Evolutionary conservation across 805 yeast genomes (phyloP).

Genomic region (Wickerhamiella hasegawae): DNA sequence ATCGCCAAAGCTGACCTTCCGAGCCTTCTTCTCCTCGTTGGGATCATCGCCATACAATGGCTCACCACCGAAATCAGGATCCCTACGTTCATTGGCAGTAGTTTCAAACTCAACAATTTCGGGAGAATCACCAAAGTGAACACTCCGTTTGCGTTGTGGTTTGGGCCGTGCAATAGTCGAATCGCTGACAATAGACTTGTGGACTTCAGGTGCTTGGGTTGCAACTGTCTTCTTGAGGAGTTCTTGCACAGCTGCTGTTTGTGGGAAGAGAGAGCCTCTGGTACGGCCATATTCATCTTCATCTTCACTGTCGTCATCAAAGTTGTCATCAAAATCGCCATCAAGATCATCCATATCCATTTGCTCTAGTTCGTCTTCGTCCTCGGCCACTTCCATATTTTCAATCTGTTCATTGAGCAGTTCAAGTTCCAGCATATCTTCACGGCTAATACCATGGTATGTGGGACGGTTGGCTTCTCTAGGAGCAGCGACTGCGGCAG

Average conservation of each 20-base stretch:
- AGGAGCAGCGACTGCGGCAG: too few species aligned
- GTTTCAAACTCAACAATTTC: neutral
- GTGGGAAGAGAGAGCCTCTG: constrained; percentile 23
- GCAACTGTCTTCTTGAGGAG: constrained; percentile 8
- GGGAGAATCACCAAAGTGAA: neutral
- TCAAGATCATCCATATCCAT: constrained; percentile 8
- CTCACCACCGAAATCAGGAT: neutral
- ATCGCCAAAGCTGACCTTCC: constrained; percentile 11
- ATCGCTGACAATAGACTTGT: neutral
- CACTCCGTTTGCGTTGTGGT: neutral
- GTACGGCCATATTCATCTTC: constrained; percentile 24
- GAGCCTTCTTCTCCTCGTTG: too few species aligned
- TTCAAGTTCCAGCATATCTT: constrained; percentile 19
- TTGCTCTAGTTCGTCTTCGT: constrained; percentile 11
- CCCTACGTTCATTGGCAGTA: neutral
- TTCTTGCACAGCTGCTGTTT: constrained; percentile 8
- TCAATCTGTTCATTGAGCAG: constrained; percentile 12
- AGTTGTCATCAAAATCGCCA: constrained; percentile 39
- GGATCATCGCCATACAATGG: neutral
- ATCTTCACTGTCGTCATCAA: constrained; percentile 20
- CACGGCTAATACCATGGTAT: constrained; percentile 6
- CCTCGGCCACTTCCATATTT: constrained; percentile 3
- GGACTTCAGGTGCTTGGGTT: neutral
- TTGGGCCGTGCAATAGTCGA: neutral
- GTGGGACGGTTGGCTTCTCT: too few species aligned